Evolutionary conservation across 352 stramenopile species (phyloP).

Genomic region (Phytophthora sansomeana): DNA sequence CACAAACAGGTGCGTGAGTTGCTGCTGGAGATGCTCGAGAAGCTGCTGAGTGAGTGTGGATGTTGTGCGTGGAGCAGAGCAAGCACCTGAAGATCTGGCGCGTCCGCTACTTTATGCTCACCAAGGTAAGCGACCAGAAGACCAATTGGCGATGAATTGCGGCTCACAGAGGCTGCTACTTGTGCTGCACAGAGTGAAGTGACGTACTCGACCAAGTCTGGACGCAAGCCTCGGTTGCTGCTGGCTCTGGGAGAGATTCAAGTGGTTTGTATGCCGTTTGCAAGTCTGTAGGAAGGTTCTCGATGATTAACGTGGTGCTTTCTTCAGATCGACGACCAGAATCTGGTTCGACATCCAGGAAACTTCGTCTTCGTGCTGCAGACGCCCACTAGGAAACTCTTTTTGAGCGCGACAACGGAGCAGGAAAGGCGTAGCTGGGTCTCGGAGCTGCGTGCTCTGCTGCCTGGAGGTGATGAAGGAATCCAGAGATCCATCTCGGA

Average conservation of each 20-base stretch:
- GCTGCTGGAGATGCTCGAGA: neutral
- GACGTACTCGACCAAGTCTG: slow-evolving; percentile 85
- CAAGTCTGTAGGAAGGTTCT: neutral
- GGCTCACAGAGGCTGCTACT: neutral
- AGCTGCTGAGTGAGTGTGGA: neutral
- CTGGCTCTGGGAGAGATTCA: slow-evolving; percentile 59
- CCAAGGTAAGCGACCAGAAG: slow-evolving; percentile 49
- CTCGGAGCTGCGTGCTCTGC: slow-evolving; percentile 53
- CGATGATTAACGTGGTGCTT: neutral
- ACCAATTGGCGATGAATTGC: neutral
- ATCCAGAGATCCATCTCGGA: slow-evolving; percentile 23
- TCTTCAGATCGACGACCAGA: slow-evolving; percentile 84
- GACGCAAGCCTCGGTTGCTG: slow-evolving; percentile 70
- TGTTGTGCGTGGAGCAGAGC: slow-evolving; percentile 52
- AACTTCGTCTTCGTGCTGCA: slow-evolving; percentile 87
- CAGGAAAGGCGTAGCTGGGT: slow-evolving; percentile 77
- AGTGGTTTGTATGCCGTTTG: slow-evolving; percentile 46
- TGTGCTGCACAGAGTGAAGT: slow-evolving; percentile 57
- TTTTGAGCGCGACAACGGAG: slow-evolving; percentile 81
- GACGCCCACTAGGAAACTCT: slow-evolving; percentile 55
- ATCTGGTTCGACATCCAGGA: slow-evolving; percentile 69
- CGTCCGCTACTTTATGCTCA: slow-evolving; percentile 87
- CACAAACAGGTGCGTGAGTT: slow-evolving; percentile 72
- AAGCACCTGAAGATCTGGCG: slow-evolving; percentile 89
- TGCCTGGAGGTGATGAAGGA: slow-evolving; percentile 36